Percentiles rank a stretch among this genome's conserved stretches.
Evolutionary conservation across 1,284 basidiomycete species (phyloP).

Genomic region (Trichosporon ovoides): DNA sequence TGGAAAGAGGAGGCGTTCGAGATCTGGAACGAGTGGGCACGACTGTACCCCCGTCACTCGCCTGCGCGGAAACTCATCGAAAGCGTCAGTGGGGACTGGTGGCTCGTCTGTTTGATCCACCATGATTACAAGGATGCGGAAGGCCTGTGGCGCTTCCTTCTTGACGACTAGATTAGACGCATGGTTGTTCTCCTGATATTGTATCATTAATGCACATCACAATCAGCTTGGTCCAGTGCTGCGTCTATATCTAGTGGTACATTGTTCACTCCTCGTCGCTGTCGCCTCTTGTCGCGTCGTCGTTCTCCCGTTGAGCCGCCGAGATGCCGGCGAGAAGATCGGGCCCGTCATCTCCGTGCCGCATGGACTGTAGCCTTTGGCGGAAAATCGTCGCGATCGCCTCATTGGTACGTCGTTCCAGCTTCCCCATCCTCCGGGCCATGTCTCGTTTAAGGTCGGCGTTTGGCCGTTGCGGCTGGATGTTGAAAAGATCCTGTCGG

Average conservation of each 20-base stretch:
- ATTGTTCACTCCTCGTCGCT: slow-evolving; percentile 29
- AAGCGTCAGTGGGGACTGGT: slow-evolving; percentile 64
- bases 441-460: slow-evolving; percentile 97
- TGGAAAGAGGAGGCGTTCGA: slow-evolving; percentile 99
- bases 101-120: slow-evolving; percentile 90
- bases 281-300: slow-evolving; percentile 20
- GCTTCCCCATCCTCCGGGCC: slow-evolving; percentile 76
- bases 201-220: slow-evolving; percentile 6
- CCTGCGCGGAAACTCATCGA: slow-evolving; percentile 69
- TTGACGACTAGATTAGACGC: slow-evolving; percentile 36
- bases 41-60: slow-evolving; percentile 73
- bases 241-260: slow-evolving; percentile 1
- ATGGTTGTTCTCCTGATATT: not conserved
- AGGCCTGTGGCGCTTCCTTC: slow-evolving; percentile 81
- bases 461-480: slow-evolving; percentile 90
- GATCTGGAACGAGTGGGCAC: slow-evolving; percentile 93
- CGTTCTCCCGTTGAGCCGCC: slow-evolving; percentile 42
- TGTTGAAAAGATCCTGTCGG: slow-evolving; percentile 83
- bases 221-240: not conserved
- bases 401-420: slow-evolving; percentile 87
- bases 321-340: slow-evolving; percentile 47
- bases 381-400: slow-evolving; percentile 81
- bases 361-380: slow-evolving; percentile 45
- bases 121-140: slow-evolving; percentile 81
- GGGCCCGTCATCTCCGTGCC: slow-evolving; percentile 36